Evolutionary conservation across 2,329 filamentous ascomycete genomes (phyloP).

Genomic region (Nothophaeocryptopus gaeumannii): DNA sequence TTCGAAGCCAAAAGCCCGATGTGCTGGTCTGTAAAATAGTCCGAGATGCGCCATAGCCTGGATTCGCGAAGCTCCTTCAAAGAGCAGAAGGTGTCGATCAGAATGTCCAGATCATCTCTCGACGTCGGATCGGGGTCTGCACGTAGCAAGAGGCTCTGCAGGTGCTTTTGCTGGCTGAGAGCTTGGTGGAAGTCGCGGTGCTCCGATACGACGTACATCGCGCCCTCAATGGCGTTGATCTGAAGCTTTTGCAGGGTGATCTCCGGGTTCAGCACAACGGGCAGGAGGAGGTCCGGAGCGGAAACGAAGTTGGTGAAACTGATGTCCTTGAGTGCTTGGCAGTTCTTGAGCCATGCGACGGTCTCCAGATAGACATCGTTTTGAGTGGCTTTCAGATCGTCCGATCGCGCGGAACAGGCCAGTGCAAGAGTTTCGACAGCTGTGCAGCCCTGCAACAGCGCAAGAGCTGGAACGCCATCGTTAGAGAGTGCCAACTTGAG

Average conservation of each 20-base stretch:
- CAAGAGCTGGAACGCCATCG: slow-evolving; percentile 50
- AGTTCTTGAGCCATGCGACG: slow-evolving; percentile 55
- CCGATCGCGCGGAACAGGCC: slow-evolving; percentile 43
- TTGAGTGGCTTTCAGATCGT: slow-evolving; percentile 51
- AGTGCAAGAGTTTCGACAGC: slow-evolving; percentile 51
- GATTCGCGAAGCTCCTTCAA: slow-evolving; percentile 54
- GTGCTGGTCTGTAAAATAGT: slow-evolving; percentile 52
- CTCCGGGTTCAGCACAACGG: slow-evolving; percentile 47
- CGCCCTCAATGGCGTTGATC: slow-evolving; percentile 41
- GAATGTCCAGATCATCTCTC: slow-evolving; percentile 48
- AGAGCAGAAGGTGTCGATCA: slow-evolving; percentile 52
- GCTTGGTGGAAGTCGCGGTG: slow-evolving; percentile 53
- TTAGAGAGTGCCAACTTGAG: slow-evolving; percentile 52
- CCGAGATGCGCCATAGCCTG: slow-evolving; percentile 51
- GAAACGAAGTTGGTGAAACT: slow-evolving; percentile 52
- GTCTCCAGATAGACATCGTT: slow-evolving; percentile 53
- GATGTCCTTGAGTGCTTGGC: slow-evolving; percentile 51
- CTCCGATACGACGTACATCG: slow-evolving; percentile 47
- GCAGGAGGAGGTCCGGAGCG: slow-evolving; percentile 52
- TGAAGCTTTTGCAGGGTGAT: slow-evolving; percentile 50
- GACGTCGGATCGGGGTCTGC: slow-evolving; percentile 48
- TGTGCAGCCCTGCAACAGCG: slow-evolving; percentile 49
- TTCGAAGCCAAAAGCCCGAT: slow-evolving; percentile 47
- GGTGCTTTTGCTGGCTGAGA: slow-evolving; percentile 49
- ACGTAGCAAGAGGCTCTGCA: slow-evolving; percentile 47